A percentile compares a stretch with the other conserved stretches of the same genome.
phyloP scores from a whole-genome alignment of 257 asterid genomes.

The Primulina tabacum region DNA sequence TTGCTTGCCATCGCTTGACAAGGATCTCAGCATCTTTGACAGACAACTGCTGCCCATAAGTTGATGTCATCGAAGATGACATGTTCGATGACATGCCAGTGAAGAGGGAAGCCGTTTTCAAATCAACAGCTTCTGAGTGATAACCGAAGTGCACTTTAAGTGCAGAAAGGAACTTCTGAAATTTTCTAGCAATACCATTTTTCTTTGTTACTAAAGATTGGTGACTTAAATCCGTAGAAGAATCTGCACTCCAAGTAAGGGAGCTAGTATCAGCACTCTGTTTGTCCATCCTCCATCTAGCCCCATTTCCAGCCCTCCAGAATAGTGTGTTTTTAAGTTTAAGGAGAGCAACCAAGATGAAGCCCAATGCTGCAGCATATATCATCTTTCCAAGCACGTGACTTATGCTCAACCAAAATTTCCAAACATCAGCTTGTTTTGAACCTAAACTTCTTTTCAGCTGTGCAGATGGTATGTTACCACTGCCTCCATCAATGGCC shows the following conservation, averaged over 20 bases:
- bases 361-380: slow-evolving; percentile 64
- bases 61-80: slow-evolving; percentile 44
- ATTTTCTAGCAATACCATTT: slow-evolving; percentile 37
- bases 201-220: slow-evolving; percentile 29
- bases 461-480: slow-evolving; percentile 47
- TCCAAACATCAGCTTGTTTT: slow-evolving; percentile 57
- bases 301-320: slow-evolving; percentile 49
- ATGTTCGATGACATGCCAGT: slow-evolving; percentile 62
- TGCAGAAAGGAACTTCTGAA: slow-evolving; percentile 52
- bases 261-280: slow-evolving; percentile 40
- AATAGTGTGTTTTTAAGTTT: slow-evolving; percentile 48
- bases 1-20: slow-evolving; percentile 83
- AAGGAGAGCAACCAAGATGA: slow-evolving; percentile 48
- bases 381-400: slow-evolving; percentile 52
- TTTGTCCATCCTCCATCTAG: slow-evolving; percentile 41
- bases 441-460: slow-evolving; percentile 76
- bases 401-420: slow-evolving; percentile 45
- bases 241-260: slow-evolving; percentile 30
- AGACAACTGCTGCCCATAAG: slow-evolving; percentile 66
- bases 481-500: slow-evolving; percentile 39
- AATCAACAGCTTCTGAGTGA: slow-evolving; percentile 44
- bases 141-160: slow-evolving; percentile 36
- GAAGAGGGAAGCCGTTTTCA: slow-evolving; percentile 52
- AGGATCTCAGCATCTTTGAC: slow-evolving; percentile 90
- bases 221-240: slow-evolving; percentile 40